Evolutionary conservation across 345 rosid genomes (phyloP), one percentile per base, ranked within the genome.

Genomic region (Barbarea vulgaris): DNA sequence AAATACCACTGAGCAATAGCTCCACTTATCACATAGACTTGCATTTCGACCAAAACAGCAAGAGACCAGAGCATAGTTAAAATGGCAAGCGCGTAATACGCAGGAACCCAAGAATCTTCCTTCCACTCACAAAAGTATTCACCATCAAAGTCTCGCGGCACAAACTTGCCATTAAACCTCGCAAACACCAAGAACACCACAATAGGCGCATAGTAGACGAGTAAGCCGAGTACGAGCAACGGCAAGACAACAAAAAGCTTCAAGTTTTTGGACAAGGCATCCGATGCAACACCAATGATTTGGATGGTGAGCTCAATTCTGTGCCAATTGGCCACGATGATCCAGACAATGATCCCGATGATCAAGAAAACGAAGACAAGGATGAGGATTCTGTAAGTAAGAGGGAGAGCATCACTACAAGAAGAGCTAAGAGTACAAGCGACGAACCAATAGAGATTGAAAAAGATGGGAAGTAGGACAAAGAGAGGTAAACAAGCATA

Each of bases 51-150:
- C 90, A 86, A 83, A 4, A 77, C 51, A 17, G 96, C 86, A 80
- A 86, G 87, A 42, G 99, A 91, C 97, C 99, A 91, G 22, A 94
- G 25, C 99, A 94, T 87, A 1, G 97, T 91, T 51, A 91, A 70
- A 80, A 89, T 83, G 1, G 92, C 97, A 84, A 91, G 78, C 0
- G 97, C 67, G 24, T 59, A 91, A 83, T 95, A 95, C 1, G 89
- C 93, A 42, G 97, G 97, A 80, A 95, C 99, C 97, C 99, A 91
- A 12, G 89, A 76, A 72, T 87, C 97, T 64, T 91, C 89, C 79
- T 87, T 91, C 97, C 97, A 90, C 22, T 73, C 89, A 85, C 97
- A 91, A 75, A 54, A 56, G 76, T 83, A 90, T 28, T 33, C 87
- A 50, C 83, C 92, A 69, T 56, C 77, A 21, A 85, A 78, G 71